These are phyloP conservation scores for Stagonosporopsis rhizophila DNA, from an alignment of 2,329 filamentous ascomycete genomes.

Conservation along the genomic window DNA sequence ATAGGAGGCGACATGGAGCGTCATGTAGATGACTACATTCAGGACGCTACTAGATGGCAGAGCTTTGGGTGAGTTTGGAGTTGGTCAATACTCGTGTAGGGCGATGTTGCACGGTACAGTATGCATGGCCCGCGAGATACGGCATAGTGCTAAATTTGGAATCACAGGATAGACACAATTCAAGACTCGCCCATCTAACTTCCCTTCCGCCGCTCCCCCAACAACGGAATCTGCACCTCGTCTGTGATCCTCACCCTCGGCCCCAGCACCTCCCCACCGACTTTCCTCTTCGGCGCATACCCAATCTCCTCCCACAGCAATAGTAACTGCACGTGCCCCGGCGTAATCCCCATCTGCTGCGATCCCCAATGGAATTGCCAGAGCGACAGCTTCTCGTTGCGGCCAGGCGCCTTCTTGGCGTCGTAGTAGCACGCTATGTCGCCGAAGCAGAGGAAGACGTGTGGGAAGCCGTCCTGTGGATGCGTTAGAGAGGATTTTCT, in stretches of 20 bases:
- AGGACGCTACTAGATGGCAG: too few relatives aligned
- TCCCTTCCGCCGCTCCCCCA: conserved; percentile 21
- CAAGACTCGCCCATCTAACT: too few relatives aligned
- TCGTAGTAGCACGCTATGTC: conserved; percentile 46
- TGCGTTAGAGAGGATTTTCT: background rate
- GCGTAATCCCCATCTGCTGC: conserved; percentile 43
- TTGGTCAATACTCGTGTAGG: too few relatives aligned
- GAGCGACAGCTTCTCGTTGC: conserved; percentile 26
- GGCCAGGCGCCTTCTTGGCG: conserved; percentile 31
- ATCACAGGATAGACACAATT: too few relatives aligned
- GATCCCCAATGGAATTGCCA: conserved; percentile 47
- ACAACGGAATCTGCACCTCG: conserved; percentile 31
- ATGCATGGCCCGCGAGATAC: too few relatives aligned
- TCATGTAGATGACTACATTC: too few relatives aligned
- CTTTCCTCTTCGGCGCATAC: conserved; percentile 28
- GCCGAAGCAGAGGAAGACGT: conserved; percentile 44
- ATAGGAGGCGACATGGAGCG: too few relatives aligned
- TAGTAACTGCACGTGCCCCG: conserved; percentile 40
- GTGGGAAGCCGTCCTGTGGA: conserved; percentile 36
- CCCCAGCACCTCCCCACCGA: conserved; percentile 19
- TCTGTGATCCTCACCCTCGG: conserved; percentile 29
- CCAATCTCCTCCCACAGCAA: conserved; percentile 42
- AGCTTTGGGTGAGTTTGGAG: too few relatives aligned
- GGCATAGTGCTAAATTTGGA: too few relatives aligned
- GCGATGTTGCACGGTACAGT: too few relatives aligned